Evolutionary conservation across 2,329 filamentous ascomycete species (phyloP).

Genomic region (Huntiella moniliformis): DNA sequence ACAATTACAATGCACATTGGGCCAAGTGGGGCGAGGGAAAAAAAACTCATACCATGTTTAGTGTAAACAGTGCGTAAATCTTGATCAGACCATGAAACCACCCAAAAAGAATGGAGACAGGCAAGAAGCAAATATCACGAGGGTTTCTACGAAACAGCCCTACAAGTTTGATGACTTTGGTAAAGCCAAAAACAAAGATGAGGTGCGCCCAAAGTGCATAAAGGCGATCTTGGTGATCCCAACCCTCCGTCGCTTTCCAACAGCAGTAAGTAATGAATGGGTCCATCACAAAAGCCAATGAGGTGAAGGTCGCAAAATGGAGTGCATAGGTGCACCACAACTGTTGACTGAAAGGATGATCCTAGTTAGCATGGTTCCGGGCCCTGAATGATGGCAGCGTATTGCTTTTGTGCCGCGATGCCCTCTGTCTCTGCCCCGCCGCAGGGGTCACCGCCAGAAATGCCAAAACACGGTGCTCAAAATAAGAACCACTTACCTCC

Average conservation of each 20-base stretch:
- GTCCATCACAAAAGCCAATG: conserved; percentile 66
- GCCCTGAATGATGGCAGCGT: too few species aligned
- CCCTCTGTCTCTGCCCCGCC: too few species aligned
- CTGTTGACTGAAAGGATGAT: conserved; percentile 45
- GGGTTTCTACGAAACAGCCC: conserved; percentile 76
- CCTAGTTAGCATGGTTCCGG: too few species aligned
- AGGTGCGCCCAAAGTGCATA: conserved; percentile 43
- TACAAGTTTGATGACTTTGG: conserved; percentile 79
- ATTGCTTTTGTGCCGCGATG: too few species aligned
- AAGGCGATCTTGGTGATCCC: conserved; percentile 30
- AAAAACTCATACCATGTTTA: conserved; percentile 51
- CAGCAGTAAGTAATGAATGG: conserved; percentile 50
- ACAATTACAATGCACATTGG: not conserved
- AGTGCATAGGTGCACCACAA: conserved; percentile 88
- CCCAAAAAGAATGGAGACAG: conserved; percentile 75
- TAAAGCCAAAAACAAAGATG: conserved; percentile 60
- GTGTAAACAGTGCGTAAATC: conserved; percentile 66
- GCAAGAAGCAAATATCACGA: conserved; percentile 58
- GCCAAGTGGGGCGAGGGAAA: not conserved
- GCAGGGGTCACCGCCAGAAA: not conserved
- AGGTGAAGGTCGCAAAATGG: conserved; percentile 81
- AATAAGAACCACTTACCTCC: conserved; percentile 48
- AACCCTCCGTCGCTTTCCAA: conserved; percentile 47
- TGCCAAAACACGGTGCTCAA: not conserved
- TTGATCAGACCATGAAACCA: conserved; percentile 90